Conservation (phyloP, 1,284 basidiomycete genomes). For the Boletus calvinii region DNA sequence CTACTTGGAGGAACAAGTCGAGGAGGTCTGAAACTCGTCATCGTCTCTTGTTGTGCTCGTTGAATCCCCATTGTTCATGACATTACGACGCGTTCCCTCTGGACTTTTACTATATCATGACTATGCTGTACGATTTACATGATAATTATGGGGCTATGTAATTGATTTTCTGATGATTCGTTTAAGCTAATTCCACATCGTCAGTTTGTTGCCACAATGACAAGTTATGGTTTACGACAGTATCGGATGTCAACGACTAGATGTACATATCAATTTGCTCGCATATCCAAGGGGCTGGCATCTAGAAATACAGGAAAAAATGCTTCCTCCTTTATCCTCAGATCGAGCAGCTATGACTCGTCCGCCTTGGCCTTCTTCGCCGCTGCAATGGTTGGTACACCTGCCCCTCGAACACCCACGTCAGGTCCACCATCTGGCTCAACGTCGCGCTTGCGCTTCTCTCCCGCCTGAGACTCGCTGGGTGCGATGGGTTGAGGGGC, state of each 20-base stretch:
- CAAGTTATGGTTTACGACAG: too few relatives aligned
- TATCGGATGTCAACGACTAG: too few relatives aligned
- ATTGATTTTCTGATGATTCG: too few relatives aligned
- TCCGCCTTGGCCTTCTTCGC: slow-evolving; percentile 64
- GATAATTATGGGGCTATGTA: too few relatives aligned
- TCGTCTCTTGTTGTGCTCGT: not conserved
- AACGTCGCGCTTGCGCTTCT: slow-evolving; percentile 71
- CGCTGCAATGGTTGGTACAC: slow-evolving; percentile 53
- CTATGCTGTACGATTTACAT: not conserved
- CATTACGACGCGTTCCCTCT: not conserved
- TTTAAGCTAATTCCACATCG: too few relatives aligned
- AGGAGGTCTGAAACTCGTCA: slow-evolving; percentile 13
- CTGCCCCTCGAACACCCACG: slow-evolving; percentile 59
- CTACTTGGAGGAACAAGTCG: slow-evolving; percentile 41
- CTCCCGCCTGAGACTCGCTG: slow-evolving; percentile 47
- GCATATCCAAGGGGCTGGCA: not conserved
- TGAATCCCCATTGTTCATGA: too few relatives aligned
- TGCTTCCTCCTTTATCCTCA: not conserved
- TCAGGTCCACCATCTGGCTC: slow-evolving; percentile 75
- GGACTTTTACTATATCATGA: not conserved
- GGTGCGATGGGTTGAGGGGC: slow-evolving; percentile 17
- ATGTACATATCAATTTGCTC: too few relatives aligned
- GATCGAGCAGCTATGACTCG: slow-evolving; percentile 21
- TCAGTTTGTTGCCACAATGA: too few relatives aligned
- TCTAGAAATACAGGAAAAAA: slow-evolving; percentile 21